These are phyloP conservation scores for Kokia cookei DNA, from an alignment of 441 rosid species.

Conservation along the genomic window DNA sequence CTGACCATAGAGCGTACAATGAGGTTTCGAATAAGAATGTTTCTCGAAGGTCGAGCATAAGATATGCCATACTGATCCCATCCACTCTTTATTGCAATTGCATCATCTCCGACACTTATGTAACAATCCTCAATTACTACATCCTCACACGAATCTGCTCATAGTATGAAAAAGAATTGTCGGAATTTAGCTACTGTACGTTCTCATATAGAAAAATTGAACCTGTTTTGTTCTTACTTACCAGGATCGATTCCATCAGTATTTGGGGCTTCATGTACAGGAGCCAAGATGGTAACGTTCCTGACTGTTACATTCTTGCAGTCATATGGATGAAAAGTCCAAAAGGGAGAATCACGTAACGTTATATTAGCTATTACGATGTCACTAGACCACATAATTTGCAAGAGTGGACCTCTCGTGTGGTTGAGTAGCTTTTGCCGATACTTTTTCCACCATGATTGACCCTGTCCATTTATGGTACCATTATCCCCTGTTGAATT, in stretches of 20 bases:
- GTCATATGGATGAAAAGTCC: constrained; percentile 95
- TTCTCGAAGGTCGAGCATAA: constrained; percentile 73
- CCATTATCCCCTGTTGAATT: constrained; percentile 81
- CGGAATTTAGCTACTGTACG: background rate
- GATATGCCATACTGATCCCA: constrained; percentile 98
- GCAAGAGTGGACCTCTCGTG: constrained; percentile 93
- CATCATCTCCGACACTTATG: constrained; percentile 97
- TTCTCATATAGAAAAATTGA: background rate
- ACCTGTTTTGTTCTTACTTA: constrained; percentile 17
- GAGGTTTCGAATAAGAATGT: constrained; percentile 78
- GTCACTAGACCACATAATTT: constrained; percentile 93
- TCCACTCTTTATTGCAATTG: constrained; percentile 92
- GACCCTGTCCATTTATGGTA: constrained; percentile 92
- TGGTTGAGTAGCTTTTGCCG: constrained; percentile 84
- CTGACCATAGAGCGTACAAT: constrained; percentile 89
- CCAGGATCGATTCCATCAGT: constrained; percentile 98
- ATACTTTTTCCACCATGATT: constrained; percentile 87
- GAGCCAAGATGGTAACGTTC: constrained; percentile 81
- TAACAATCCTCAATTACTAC: constrained; percentile 93
- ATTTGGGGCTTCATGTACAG: constrained; percentile 75
- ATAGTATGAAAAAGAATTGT: background rate
- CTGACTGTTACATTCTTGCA: constrained; percentile 77
- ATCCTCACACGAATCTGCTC: constrained; percentile 86
- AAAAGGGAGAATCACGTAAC: constrained; percentile 85
- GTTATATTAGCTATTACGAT: constrained; percentile 68